A percentile compares a stretch with the other conserved stretches of the same genome.
phyloP scores from a whole-genome alignment of 139 green algal species.

The Chlamydomonas asymmetrica region DNA sequence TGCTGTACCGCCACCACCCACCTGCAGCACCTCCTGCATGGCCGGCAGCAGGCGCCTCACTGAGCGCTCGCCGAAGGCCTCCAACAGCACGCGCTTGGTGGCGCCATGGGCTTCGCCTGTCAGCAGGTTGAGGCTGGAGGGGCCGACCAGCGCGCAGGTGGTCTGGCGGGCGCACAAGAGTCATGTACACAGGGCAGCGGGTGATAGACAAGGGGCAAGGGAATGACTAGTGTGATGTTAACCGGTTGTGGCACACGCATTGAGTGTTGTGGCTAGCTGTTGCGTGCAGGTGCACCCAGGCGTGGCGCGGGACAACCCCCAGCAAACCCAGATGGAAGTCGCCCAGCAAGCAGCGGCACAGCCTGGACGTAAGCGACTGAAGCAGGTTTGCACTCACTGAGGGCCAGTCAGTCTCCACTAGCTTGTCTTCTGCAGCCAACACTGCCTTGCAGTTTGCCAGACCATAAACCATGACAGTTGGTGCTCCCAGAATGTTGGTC shows the following conservation, averaged over 20 bases:
- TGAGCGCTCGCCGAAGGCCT: background rate
- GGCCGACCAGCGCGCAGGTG: conserved; percentile 7
- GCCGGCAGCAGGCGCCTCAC: background rate
- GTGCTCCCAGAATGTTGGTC: conserved; percentile 17
- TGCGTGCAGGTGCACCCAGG: no score
- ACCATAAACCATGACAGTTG: conserved; percentile 25
- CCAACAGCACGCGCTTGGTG: conserved; percentile 6
- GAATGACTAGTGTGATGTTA: no score
- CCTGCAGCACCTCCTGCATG: background rate
- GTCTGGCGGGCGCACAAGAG: no score
- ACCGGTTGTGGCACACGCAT: no score
- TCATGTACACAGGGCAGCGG: no score
- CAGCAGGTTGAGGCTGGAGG: conserved; percentile 20
- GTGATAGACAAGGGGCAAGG: no score
- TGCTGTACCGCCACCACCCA: no score
- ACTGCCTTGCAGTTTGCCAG: background rate
- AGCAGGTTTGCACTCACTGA: background rate
- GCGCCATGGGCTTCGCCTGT: background rate
- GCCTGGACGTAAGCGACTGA: no score
- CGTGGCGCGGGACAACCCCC: no score
- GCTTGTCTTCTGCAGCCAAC: background rate
- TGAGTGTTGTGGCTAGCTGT: no score
- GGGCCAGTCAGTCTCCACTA: conserved; percentile 9
- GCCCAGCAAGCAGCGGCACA: no score
- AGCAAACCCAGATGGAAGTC: no score